A percentile compares a stretch with the other conserved stretches of the same genome.
These are phyloP conservation scores for Coemansia sp. DNA, from an alignment of 192 early-diverging fungal species.

Conservation along the genomic window DNA sequence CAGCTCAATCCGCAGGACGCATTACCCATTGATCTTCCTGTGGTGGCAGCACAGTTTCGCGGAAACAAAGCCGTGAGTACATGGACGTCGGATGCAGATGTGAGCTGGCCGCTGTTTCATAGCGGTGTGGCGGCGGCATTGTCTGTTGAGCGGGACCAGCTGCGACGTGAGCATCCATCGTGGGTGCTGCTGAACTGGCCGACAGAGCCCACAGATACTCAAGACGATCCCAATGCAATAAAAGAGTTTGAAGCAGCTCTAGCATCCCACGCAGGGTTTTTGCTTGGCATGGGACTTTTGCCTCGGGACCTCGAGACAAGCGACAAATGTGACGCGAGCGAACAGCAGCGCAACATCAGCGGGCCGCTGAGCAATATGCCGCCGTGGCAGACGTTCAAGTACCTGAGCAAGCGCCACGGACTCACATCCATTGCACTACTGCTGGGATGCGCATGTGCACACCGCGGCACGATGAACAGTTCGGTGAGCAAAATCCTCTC, in stretches of 20 bases:
- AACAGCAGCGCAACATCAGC: slow-evolving; percentile 15
- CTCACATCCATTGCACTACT: slow-evolving; percentile 72
- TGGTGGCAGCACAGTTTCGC: slow-evolving; percentile 62
- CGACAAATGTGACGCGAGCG: background rate
- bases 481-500: slow-evolving; percentile 67
- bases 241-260: slow-evolving; percentile 39
- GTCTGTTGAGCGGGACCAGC: slow-evolving; percentile 59
- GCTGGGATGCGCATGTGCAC: slow-evolving; percentile 71
- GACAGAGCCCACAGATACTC: slow-evolving; percentile 13
- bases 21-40: slow-evolving; percentile 60
- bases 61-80: slow-evolving; percentile 56
- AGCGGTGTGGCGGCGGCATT: slow-evolving; percentile 81
- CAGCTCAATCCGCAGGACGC: slow-evolving; percentile 57
- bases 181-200: slow-evolving; percentile 82
- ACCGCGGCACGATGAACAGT: slow-evolving; percentile 64
- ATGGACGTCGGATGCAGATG: slow-evolving; percentile 32
- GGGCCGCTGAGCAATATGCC: slow-evolving; percentile 72
- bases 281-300: slow-evolving; percentile 75
- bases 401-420: slow-evolving; percentile 67
- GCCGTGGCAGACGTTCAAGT: slow-evolving; percentile 61
- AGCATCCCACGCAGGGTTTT: slow-evolving; percentile 72
- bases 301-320: background rate
- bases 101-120: slow-evolving; percentile 86
- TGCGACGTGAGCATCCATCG: slow-evolving; percentile 58
- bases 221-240: slow-evolving; percentile 11